phyloP scores from a whole-genome alignment of 2,329 filamentous ascomycete species.

The Metarhizium robertsii region DNA sequence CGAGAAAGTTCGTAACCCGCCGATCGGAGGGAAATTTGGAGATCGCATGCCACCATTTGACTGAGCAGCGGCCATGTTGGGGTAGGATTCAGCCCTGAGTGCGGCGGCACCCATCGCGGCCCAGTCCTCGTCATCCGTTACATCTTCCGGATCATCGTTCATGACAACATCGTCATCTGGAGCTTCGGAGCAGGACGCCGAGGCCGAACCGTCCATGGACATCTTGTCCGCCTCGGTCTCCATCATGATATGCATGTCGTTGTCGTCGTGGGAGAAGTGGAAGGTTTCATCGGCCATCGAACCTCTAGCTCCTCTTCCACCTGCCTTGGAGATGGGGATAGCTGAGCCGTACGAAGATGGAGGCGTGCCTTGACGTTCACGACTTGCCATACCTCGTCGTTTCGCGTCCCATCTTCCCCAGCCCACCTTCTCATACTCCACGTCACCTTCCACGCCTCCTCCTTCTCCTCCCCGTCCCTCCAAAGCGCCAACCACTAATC shows the following conservation, averaged over 20 bases:
- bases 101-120: constrained; percentile 79
- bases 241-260: constrained; percentile 57
- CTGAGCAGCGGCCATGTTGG: constrained; percentile 45
- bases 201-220: constrained; percentile 66
- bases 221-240: constrained; percentile 91
- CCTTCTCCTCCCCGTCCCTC: constrained; percentile 65
- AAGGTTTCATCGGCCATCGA: constrained; percentile 62
- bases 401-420: constrained; percentile 95
- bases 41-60: constrained; percentile 33
- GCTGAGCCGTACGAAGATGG: constrained; percentile 35
- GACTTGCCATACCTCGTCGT: constrained; percentile 53
- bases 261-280: constrained; percentile 66
- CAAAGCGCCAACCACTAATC: constrained; percentile 84
- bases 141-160: constrained; percentile 71
- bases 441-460: constrained; percentile 56
- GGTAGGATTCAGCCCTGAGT: constrained; percentile 59
- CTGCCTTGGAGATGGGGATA: constrained; percentile 46
- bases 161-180: constrained; percentile 56
- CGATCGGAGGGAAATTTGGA: constrained; percentile 39
- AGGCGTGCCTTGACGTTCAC: constrained; percentile 33
- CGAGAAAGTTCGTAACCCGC: constrained; percentile 39
- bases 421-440: constrained; percentile 89
- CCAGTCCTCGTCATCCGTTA: constrained; percentile 96
- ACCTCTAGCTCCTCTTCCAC: constrained; percentile 36
- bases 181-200: constrained; percentile 68